Evolutionary conservation across 1,139 yeast genomes (phyloP).

Genomic region (Sugiyamaella novakii): DNA sequence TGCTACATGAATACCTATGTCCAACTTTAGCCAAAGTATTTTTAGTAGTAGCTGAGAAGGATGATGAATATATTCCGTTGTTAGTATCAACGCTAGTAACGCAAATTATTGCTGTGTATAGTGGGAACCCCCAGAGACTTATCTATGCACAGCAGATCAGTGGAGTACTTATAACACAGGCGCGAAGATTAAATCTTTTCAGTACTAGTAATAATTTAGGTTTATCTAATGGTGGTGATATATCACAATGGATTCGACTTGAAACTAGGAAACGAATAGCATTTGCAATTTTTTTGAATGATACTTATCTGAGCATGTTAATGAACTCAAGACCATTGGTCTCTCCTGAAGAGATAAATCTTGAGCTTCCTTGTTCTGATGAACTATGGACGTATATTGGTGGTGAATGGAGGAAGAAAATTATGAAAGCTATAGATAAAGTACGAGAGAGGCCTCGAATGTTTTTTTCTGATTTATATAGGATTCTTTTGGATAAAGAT

Average conservation of each 20-base stretch:
- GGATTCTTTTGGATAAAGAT: slow-evolving; percentile 11
- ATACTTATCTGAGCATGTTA: slow-evolving; percentile 13
- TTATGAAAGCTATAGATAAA: not conserved
- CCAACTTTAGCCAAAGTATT: slow-evolving; percentile 5
- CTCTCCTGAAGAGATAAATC: slow-evolving; percentile 9
- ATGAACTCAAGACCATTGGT: slow-evolving; percentile 11
- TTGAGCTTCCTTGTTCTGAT: slow-evolving; percentile 10
- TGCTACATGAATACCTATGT: slow-evolving; percentile 5
- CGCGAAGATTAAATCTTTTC: slow-evolving; percentile 11
- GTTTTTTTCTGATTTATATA: slow-evolving; percentile 10
- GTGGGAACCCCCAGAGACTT: slow-evolving; percentile 11
- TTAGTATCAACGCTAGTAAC: slow-evolving; percentile 15
- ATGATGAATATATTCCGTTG: slow-evolving; percentile 13
- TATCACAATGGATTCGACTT: slow-evolving; percentile 11
- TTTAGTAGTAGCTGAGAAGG: slow-evolving; percentile 10
- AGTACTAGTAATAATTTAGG: not conserved
- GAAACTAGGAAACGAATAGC: slow-evolving; percentile 11
- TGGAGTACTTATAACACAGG: slow-evolving; percentile 15
- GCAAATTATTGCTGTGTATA: slow-evolving; percentile 13
- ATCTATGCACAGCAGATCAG: slow-evolving; percentile 15
- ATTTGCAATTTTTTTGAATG: slow-evolving; percentile 14
- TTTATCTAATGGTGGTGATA: slow-evolving; percentile 1
- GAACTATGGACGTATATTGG: slow-evolving; percentile 12
- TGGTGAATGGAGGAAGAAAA: slow-evolving; percentile 3
- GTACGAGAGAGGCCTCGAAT: not conserved